phyloP scores from a whole-genome alignment of 768 basidiomycete genomes.

The Xerocomus potaroensis region DNA sequence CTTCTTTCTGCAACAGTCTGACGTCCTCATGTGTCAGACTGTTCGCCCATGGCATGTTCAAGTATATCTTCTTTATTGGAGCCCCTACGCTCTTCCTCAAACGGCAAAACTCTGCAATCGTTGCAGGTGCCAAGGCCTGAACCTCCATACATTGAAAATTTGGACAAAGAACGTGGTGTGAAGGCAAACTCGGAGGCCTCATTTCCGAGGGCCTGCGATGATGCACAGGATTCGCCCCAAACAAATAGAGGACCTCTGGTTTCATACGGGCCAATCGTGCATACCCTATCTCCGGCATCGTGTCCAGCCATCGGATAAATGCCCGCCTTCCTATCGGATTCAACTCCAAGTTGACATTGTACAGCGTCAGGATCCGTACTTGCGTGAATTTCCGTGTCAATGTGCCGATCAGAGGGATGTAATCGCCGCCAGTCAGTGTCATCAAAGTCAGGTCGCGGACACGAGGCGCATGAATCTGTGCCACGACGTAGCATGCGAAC shows the following conservation, averaged over 20 bases:
- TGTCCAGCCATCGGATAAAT: slow-evolving; percentile 49
- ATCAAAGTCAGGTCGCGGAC: slow-evolving; percentile 56
- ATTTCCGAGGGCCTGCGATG: slow-evolving; percentile 13
- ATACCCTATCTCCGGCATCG: slow-evolving; percentile 53
- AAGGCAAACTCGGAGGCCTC: neutral
- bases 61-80: slow-evolving; percentile 51
- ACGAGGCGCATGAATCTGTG: slow-evolving; percentile 52
- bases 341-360: slow-evolving; percentile 37
- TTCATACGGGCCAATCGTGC: slow-evolving; percentile 46
- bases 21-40: slow-evolving; percentile 21
- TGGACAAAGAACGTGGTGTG: slow-evolving; percentile 39
- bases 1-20: slow-evolving; percentile 24
- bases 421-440: slow-evolving; percentile 49
- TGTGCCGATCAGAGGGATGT: slow-evolving; percentile 41
- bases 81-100: slow-evolving; percentile 36
- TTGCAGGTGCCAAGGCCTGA: slow-evolving; percentile 32
- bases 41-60: slow-evolving; percentile 32
- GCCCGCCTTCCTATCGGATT: slow-evolving; percentile 21
- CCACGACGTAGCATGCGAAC: slow-evolving; percentile 45
- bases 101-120: slow-evolving; percentile 35
- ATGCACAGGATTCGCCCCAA: slow-evolving; percentile 39
- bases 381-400: slow-evolving; percentile 49
- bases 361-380: slow-evolving; percentile 52
- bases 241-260: slow-evolving; percentile 41
- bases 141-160: slow-evolving; percentile 45